Base-by-base conservation (phyloP, 495 filamentous ascomycete genomes). In the Penicillium coffeae region DNA sequence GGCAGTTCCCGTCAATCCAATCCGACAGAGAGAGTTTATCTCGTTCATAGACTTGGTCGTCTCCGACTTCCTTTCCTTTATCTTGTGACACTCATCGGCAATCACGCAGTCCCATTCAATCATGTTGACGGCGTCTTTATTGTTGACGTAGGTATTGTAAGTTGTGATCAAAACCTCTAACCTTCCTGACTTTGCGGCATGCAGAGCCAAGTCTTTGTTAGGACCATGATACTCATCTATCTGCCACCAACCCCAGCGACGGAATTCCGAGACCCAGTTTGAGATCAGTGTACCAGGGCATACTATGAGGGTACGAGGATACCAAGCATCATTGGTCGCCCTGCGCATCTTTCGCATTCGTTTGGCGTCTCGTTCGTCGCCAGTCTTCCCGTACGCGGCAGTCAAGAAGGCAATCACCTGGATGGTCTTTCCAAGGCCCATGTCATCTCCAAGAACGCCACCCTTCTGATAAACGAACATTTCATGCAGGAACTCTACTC, bases 381-480 rank as follows among this genome's bases (percentile, higher is more conserved):
- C 94, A 4, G 89, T 95, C 68, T 97, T 97, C 1, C 92, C 94
- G 63, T 96, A 98, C 5, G 89, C 90, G 7, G 84, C 90, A 0
- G 89, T 90, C 27, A 98, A 75, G 56, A 97, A 98, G 0, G 92
- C 89, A 50, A 93, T 94, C 21, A 98, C 90, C 66, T 98, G 93
- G 12, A 98, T 88, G 0, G 93, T 98, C 65, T 98, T 98, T 0
- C 93, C 93, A 22, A 98, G 68, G 25, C 93, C 93, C 93, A 98
- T 98, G 60, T 98, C 93, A 65, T 98, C 93, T 1, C 94, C 84
- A 2, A 98, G 75, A 18, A 98, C 86, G 3, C 88, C 90, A 3
- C 94, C 93, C 48, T 84, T 88, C 51, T 97, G 94, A 57, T 89
- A 93, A 14, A 96, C 86, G 58, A 98, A 98, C 22, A 85, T 71